Evolutionary conservation across 768 basidiomycete genomes (phyloP), one percentile per base, ranked within the genome.

Genomic region (Rhizopogon vinicolor): DNA sequence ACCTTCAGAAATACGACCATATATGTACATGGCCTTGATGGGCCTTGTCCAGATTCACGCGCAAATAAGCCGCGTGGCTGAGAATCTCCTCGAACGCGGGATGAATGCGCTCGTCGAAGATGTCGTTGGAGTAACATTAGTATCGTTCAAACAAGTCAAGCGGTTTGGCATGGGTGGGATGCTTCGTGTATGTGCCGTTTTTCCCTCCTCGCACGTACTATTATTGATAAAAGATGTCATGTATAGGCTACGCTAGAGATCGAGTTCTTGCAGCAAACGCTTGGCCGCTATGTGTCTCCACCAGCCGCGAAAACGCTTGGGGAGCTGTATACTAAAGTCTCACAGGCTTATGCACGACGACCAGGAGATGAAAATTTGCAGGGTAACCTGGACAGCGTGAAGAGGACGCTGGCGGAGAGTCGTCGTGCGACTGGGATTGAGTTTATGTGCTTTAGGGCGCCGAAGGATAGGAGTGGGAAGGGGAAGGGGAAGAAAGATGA

Each of bases 91-190:
- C 28, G 84, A 92, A 43, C 84, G 95, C n/a, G 85, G 86, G 28
- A 74, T 98, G 44, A 84, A 85, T 56, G 77, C 85, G 16, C 79
- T 98, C 14, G 87, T 95, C 13, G 87, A 92, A 57, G 87, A 89
- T 56, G 75, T 96, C 16, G 89, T 93, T 13, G 79, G 83, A 8
- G 92, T 94, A 63, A 89, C 94, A 0, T 75, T 98, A 53, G 79
- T 77, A 13, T 91, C 87, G 70, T 95, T 99, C 81, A 82, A 82
- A 62, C 87, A 94, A 70, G 85, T 98, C 41, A 88, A 87, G 64
- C 81, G 87, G 48, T 98, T 97, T 65, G 94, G 95, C 16, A 97
- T 98, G 87, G 97, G 97, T 31, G 97, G 97, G 8, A 98, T 98
- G 97, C 79, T 99, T 43, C 84, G 92, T 46, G 95, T 97, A 68